Conservation (phyloP, 129 eudicot genomes). For the Calendula officinalis region DNA sequence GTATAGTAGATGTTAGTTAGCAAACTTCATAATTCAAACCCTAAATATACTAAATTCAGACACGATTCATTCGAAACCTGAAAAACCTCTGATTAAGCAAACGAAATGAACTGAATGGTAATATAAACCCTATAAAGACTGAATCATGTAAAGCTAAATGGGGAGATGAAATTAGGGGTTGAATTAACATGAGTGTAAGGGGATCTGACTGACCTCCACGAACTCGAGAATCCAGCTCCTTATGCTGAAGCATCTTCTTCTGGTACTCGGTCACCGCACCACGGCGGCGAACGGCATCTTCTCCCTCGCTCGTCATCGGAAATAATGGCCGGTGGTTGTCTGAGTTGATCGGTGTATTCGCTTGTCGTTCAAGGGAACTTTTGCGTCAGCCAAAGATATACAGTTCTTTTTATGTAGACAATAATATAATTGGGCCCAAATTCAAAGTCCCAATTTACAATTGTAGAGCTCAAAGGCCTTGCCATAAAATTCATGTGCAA, state of each 20-base stretch:
- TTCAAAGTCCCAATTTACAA: constrained; percentile 7
- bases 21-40: constrained; percentile 14
- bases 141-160: constrained; percentile 6
- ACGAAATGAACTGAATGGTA: not conserved
- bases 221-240: constrained; percentile 86
- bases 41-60: constrained; percentile 15
- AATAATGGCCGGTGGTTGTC: constrained; percentile 8
- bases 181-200: not conserved
- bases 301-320: constrained; percentile 60
- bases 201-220: constrained; percentile 57
- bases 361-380: constrained; percentile 33
- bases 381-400: constrained; percentile 4
- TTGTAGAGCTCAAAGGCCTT: constrained; percentile 4
- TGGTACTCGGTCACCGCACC: constrained; percentile 64
- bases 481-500: not conserved
- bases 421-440: constrained; percentile 6
- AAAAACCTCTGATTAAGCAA: constrained; percentile 5
- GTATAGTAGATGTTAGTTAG: not conserved
- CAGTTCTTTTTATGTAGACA: not conserved
- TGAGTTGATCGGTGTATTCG: constrained; percentile 23
- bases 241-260: constrained; percentile 81
- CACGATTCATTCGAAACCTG: not conserved
- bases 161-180: constrained; percentile 31
- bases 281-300: constrained; percentile 91
- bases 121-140: constrained; percentile 8